Evolutionary conservation across 495 filamentous ascomycete species (phyloP).

Genomic region (Hypoxylon perforatum): DNA sequence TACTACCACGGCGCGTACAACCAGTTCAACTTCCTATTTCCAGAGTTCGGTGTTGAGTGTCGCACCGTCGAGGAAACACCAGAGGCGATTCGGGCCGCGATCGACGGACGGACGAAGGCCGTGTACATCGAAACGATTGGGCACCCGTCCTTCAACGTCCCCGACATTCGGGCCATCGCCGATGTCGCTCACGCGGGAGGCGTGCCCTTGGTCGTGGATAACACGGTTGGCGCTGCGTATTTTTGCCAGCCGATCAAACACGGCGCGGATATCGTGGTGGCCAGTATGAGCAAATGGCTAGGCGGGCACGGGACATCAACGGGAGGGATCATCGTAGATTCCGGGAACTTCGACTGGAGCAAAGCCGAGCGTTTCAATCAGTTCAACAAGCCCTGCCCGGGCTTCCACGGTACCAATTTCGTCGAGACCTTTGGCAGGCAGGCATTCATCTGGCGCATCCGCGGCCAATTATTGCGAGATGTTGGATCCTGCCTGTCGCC

Average conservation of each 20-base stretch:
- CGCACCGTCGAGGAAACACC: background rate
- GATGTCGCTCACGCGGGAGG: background rate
- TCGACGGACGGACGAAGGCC: background rate
- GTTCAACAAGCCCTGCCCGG: no score
- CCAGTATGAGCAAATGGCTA: background rate
- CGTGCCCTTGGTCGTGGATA: background rate
- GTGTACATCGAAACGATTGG: background rate
- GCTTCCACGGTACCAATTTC: no score
- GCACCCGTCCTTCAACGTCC: background rate
- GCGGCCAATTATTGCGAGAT: no score
- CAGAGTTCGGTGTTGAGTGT: background rate
- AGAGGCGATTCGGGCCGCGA: no score
- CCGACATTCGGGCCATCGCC: background rate
- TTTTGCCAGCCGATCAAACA: background rate
- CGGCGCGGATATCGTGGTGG: background rate
- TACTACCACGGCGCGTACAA: background rate
- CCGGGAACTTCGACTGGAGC: background rate
- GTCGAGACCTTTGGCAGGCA: no score
- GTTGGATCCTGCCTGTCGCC: background rate
- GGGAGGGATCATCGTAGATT: background rate
- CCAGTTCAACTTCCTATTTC: background rate
- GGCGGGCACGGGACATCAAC: background rate
- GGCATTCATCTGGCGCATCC: no score
- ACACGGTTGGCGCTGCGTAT: background rate
- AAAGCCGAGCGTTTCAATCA: no score